phyloP scores from a whole-genome alignment of 768 basidiomycete species.

The Pleurotus giganteus region DNA sequence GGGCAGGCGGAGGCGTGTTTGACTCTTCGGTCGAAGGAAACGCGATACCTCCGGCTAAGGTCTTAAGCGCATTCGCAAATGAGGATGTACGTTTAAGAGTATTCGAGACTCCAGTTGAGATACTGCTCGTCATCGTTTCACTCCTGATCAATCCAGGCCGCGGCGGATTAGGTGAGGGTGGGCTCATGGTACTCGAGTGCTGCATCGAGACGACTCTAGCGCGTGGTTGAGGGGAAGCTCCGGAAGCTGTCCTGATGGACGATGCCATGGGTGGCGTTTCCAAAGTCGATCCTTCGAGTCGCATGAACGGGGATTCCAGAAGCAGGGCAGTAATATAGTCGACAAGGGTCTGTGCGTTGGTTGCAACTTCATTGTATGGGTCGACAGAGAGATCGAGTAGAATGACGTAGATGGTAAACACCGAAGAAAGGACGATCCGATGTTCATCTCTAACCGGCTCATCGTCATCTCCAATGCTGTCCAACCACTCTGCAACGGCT shows the following conservation, averaged over 20 bases:
- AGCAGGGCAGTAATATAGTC: slow-evolving; percentile 92
- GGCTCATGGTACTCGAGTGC: slow-evolving; percentile 39
- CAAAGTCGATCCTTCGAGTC: slow-evolving; percentile 67
- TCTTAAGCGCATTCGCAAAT: slow-evolving; percentile 74
- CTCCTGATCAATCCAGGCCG: slow-evolving; percentile 54
- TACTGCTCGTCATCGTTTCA: slow-evolving; percentile 61
- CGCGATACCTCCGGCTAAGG: slow-evolving; percentile 65
- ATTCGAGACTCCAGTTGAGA: slow-evolving; percentile 61
- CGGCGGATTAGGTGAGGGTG: slow-evolving; percentile 39
- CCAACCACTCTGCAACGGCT: slow-evolving; percentile 79
- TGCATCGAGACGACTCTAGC: slow-evolving; percentile 50
- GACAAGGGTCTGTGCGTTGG: slow-evolving; percentile 84
- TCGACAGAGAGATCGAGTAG: slow-evolving; percentile 91
- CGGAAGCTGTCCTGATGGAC: slow-evolving; percentile 30
- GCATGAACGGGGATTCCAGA: slow-evolving; percentile 83
- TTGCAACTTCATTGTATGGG: slow-evolving; percentile 89
- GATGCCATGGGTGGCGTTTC: slow-evolving; percentile 43
- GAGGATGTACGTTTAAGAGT: slow-evolving; percentile 78
- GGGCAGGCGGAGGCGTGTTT: slow-evolving; percentile 30
- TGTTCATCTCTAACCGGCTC: slow-evolving; percentile 73
- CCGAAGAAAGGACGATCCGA: slow-evolving; percentile 81
- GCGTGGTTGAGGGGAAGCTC: slow-evolving; percentile 32
- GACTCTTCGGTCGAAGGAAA: slow-evolving; percentile 66
- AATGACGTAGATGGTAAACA: slow-evolving; percentile 89
- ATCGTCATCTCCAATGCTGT: slow-evolving; percentile 57